Evolutionary conservation across 75 land plant genomes (phyloP).

Genomic region (Selaginella tamariscina): DNA sequence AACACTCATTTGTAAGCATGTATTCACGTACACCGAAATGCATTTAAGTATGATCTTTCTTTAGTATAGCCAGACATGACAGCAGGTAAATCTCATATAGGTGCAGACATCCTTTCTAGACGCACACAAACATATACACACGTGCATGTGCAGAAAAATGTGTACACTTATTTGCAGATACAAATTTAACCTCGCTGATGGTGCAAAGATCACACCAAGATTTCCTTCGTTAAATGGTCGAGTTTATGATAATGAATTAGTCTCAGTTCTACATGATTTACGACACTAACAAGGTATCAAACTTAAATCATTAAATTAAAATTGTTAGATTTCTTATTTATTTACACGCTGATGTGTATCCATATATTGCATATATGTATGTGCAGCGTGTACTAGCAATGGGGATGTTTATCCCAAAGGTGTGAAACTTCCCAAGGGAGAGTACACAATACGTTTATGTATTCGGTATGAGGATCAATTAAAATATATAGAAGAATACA

Average conservation of each 20-base stretch:
- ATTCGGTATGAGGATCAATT: constrained; percentile 38
- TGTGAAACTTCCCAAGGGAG: constrained; percentile 79
- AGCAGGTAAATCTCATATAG: too few species aligned
- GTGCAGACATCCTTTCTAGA: too few species aligned
- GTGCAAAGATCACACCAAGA: constrained; percentile 60
- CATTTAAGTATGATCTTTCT: too few species aligned
- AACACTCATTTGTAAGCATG: too few species aligned
- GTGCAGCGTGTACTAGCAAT: constrained; percentile 55
- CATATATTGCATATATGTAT: not conserved
- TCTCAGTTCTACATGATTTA: constrained; percentile 90
- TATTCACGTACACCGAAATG: too few species aligned
- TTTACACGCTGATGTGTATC: not conserved
- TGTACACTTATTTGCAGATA: constrained; percentile 48
- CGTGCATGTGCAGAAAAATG: too few species aligned
- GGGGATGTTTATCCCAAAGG: constrained; percentile 79
- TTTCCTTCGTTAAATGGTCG: constrained; percentile 76
- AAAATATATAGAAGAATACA: not conserved
- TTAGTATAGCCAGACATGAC: too few species aligned
- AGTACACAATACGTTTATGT: constrained; percentile 52
- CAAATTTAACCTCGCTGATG: constrained; percentile 79
- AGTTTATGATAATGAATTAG: constrained; percentile 85
- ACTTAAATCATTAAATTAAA: not conserved
- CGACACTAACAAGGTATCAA: constrained; percentile 51
- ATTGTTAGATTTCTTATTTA: not conserved
- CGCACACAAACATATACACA: too few species aligned